Conservation (phyloP, 2,329 filamentous ascomycete species). For the Helotiales sp. region DNA sequence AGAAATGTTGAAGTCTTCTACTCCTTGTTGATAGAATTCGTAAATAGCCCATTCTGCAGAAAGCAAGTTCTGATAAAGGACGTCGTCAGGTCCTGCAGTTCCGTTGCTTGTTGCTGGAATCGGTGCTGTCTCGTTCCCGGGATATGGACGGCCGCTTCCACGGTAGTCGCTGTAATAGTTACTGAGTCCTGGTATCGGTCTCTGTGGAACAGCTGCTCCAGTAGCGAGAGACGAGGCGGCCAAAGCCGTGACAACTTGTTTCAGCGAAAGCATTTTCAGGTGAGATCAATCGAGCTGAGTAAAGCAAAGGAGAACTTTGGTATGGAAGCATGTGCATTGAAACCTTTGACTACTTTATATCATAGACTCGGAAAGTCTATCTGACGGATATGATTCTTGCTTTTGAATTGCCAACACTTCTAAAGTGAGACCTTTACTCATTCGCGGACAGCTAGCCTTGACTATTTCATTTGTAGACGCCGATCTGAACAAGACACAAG, state of each 20-base stretch:
- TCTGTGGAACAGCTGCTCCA: slow-evolving; percentile 6
- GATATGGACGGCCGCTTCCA: slow-evolving; percentile 45
- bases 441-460: background rate
- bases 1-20: slow-evolving; percentile 47
- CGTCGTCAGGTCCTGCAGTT: slow-evolving; percentile 47
- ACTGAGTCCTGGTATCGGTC: slow-evolving; percentile 43
- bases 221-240: slow-evolving; percentile 7
- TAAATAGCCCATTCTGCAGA: slow-evolving; percentile 53
- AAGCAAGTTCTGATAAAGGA: slow-evolving; percentile 52
- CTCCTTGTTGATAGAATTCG: slow-evolving; percentile 50
- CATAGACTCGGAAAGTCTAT: background rate
- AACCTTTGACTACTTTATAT: background rate
- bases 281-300: background rate
- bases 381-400: background rate
- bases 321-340: background rate
- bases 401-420: background rate
- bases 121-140: slow-evolving; percentile 45
- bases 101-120: slow-evolving; percentile 41
- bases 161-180: slow-evolving; percentile 44
- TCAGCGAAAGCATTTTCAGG: background rate
- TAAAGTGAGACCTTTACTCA: background rate
- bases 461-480: background rate
- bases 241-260: background rate
- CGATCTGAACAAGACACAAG: background rate
- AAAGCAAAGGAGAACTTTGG: background rate